phyloP scores from a whole-genome alignment of 352 stramenopile genomes.

The Phytophthora sansomeana region DNA sequence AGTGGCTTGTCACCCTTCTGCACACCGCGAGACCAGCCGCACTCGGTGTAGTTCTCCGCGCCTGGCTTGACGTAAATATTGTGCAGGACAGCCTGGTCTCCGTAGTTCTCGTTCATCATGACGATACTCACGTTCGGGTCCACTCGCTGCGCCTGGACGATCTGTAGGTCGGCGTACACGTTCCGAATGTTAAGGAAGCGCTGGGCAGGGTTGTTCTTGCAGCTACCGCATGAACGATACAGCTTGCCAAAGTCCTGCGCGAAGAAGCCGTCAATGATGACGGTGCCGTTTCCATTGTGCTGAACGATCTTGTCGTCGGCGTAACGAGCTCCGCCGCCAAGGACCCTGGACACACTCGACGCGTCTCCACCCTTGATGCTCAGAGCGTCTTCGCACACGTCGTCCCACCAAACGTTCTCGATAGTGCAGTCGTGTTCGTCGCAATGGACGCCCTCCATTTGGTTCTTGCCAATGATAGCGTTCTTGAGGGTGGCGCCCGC shows the following conservation, averaged over 20 bases:
- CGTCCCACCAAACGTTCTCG: constrained; percentile 37
- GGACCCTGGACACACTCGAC: constrained; percentile 39
- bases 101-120: constrained; percentile 55
- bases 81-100: constrained; percentile 42
- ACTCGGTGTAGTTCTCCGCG: constrained; percentile 27
- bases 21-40: constrained; percentile 11
- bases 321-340: constrained; percentile 51
- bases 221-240: constrained; percentile 32
- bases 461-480: constrained; percentile 64
- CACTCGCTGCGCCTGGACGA: constrained; percentile 44
- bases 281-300: constrained; percentile 44
- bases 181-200: constrained; percentile 47
- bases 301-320: constrained; percentile 67
- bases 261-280: constrained; percentile 36
- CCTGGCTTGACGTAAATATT: constrained; percentile 45
- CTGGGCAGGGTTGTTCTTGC: constrained; percentile 46
- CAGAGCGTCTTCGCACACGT: constrained; percentile 46
- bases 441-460: constrained; percentile 45
- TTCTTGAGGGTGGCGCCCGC: constrained; percentile 58
- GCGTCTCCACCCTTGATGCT: constrained; percentile 49
- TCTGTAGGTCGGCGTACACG: constrained; percentile 43
- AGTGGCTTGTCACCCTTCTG: constrained; percentile 27
- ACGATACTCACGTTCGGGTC: constrained; percentile 53
- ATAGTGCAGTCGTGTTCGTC: constrained; percentile 32
- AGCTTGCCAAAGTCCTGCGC: constrained; percentile 30